Evolutionary conservation across 129 eudicot species (phyloP).

Genomic region (Chrysanthemum makinoi): DNA sequence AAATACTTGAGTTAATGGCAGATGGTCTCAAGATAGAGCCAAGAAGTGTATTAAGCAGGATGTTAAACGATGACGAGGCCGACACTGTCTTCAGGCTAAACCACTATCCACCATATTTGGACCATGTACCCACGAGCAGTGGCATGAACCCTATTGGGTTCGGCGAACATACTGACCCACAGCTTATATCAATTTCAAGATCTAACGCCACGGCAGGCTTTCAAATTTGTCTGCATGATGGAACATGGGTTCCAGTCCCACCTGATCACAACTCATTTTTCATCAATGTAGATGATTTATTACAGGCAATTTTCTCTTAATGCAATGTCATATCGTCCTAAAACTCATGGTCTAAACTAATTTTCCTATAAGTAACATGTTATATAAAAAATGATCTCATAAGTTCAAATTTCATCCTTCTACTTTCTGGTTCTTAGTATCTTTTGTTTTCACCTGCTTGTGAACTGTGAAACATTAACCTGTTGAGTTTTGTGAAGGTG

Average conservation of each 20-base stretch:
- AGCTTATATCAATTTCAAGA: conserved; percentile 55
- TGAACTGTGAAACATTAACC: neutral
- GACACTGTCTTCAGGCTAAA: conserved; percentile 66
- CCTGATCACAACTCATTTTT: conserved; percentile 55
- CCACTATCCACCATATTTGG: conserved; percentile 62
- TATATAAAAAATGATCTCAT: too few species aligned
- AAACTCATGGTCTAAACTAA: too few species aligned
- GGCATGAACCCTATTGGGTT: conserved; percentile 42
- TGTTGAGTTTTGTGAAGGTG: conserved; percentile 41
- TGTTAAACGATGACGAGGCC: conserved; percentile 56
- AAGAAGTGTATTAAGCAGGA: conserved; percentile 44
- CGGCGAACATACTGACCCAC: conserved; percentile 82
- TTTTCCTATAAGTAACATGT: too few species aligned
- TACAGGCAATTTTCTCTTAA: conserved; percentile 33
- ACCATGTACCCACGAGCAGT: neutral
- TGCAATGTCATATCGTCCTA: too few species aligned
- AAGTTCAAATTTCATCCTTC: too few species aligned
- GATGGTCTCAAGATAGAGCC: conserved; percentile 46
- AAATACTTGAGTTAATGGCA: conserved; percentile 60
- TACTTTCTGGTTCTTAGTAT: too few species aligned
- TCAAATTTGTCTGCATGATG: conserved; percentile 46
- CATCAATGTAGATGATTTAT: conserved; percentile 58
- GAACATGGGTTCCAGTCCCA: conserved; percentile 60
- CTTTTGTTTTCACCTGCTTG: neutral
- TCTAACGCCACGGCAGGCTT: conserved; percentile 59